Evolutionary conservation across 225 moss, liverwort and hornwort genomes (phyloP).

Genomic region (Takakia lepidozioides): DNA sequence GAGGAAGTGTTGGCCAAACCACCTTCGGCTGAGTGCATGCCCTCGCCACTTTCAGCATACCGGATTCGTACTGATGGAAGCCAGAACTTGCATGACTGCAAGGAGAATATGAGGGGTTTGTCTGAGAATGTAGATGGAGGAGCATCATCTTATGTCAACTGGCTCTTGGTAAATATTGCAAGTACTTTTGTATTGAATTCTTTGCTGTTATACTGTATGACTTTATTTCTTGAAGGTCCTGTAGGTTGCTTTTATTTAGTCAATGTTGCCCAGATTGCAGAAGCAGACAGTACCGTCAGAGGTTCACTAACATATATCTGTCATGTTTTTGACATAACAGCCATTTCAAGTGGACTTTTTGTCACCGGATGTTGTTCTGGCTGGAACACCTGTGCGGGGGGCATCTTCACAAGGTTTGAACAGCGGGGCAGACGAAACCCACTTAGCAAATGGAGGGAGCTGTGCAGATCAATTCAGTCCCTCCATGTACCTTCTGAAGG

Average conservation of each 20-base stretch:
- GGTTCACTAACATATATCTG: too few species aligned
- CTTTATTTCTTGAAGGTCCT: too few species aligned
- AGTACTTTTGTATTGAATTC: too few species aligned
- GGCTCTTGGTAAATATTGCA: constrained; percentile 85
- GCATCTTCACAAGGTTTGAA: constrained; percentile 46
- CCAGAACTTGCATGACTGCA: constrained; percentile 41
- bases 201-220: too few species aligned
- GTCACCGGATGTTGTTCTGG: constrained; percentile 66
- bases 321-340: constrained; percentile 39
- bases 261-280: too few species aligned
- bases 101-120: constrained; percentile 63
- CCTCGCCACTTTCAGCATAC: constrained; percentile 58
- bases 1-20: constrained; percentile 56
- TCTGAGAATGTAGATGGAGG: constrained; percentile 35
- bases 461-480: constrained; percentile 87
- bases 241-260: too few species aligned
- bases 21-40: constrained; percentile 36
- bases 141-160: constrained; percentile 57
- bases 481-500: constrained; percentile 83
- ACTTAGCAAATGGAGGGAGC: constrained; percentile 46
- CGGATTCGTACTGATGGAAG: constrained; percentile 35
- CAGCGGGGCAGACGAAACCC: constrained; percentile 37
- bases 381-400: constrained; percentile 53
- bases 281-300: too few species aligned
- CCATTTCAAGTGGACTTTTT: constrained; percentile 60